Evolutionary conservation across 441 rosid species (phyloP).

Genomic region (Aleurites moluccanus): DNA sequence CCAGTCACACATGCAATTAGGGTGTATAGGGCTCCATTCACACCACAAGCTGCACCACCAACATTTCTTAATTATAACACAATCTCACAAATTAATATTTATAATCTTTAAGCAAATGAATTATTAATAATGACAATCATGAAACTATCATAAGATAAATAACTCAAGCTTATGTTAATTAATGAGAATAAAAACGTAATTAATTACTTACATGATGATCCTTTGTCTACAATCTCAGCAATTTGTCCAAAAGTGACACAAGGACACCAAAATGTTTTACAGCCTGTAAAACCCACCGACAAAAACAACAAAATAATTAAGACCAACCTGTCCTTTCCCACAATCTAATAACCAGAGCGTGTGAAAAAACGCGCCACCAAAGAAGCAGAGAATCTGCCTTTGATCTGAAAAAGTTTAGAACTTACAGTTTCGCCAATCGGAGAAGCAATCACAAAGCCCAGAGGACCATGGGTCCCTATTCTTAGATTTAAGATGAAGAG

Average conservation of each 20-base stretch:
- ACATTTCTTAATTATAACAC: background rate
- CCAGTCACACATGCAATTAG: conserved; percentile 40
- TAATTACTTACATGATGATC: conserved; percentile 27
- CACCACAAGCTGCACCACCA: conserved; percentile 39
- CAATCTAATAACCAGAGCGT: background rate
- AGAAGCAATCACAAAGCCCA: conserved; percentile 44
- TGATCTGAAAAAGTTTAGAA: no score
- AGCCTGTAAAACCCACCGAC: conserved; percentile 28
- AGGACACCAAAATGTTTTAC: conserved; percentile 44
- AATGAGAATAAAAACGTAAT: background rate
- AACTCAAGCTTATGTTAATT: background rate
- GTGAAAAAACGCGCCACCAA: conserved; percentile 2
- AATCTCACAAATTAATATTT: background rate
- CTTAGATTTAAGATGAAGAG: conserved; percentile 17
- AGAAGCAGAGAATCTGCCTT: background rate
- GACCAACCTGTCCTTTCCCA: background rate
- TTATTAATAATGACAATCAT: no score
- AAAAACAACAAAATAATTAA: background rate
- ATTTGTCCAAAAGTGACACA: conserved; percentile 40
- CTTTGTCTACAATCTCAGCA: conserved; percentile 45
- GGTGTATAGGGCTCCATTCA: conserved; percentile 47
- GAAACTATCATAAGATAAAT: background rate
- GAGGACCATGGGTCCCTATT: conserved; percentile 36
- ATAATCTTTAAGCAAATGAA: no score
- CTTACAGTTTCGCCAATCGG: conserved; percentile 37